Conservation (phyloP, 177 flowering plant genomes). For the Tripterygium wilfordii region DNA sequence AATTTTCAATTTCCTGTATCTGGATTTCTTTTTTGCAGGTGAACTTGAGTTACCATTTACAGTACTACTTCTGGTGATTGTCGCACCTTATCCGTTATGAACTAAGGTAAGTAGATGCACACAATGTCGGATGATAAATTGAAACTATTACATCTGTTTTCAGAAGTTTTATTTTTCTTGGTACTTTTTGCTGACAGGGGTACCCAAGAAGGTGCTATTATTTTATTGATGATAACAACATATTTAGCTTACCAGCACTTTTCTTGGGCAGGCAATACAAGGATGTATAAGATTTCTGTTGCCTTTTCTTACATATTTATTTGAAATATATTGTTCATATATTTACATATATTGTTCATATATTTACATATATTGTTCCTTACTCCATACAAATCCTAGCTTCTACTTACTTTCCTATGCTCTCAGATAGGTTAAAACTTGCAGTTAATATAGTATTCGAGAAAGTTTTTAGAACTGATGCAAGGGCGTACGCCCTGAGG, state of each 20-base stretch:
- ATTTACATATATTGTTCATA: too few species aligned
- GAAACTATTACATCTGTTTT: neutral
- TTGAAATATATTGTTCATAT: too few species aligned
- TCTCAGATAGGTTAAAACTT: too few species aligned
- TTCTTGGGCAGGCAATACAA: conserved; percentile 51
- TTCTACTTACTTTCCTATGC: too few species aligned
- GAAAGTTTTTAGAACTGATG: too few species aligned
- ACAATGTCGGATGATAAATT: neutral
- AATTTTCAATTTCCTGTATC: too few species aligned
- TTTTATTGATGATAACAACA: conserved; percentile 54
- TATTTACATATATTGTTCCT: too few species aligned
- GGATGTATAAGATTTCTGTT: too few species aligned
- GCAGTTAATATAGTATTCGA: too few species aligned
- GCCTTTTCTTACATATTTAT: too few species aligned
- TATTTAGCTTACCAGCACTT: conserved; percentile 84
- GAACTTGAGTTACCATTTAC: conserved; percentile 80
- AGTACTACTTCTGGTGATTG: conserved; percentile 57
- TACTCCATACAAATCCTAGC: too few species aligned
- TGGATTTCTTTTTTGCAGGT: conserved; percentile 44
- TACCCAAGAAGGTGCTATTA: conserved; percentile 55
- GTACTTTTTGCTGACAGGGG: conserved; percentile 41
- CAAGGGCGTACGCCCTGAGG: too few species aligned
- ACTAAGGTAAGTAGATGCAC: conserved; percentile 41
- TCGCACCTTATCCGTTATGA: conserved; percentile 63
- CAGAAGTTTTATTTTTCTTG: neutral